Base-by-base conservation (phyloP, 805 yeast genomes). In the Komagataella phaffii region DNA sequence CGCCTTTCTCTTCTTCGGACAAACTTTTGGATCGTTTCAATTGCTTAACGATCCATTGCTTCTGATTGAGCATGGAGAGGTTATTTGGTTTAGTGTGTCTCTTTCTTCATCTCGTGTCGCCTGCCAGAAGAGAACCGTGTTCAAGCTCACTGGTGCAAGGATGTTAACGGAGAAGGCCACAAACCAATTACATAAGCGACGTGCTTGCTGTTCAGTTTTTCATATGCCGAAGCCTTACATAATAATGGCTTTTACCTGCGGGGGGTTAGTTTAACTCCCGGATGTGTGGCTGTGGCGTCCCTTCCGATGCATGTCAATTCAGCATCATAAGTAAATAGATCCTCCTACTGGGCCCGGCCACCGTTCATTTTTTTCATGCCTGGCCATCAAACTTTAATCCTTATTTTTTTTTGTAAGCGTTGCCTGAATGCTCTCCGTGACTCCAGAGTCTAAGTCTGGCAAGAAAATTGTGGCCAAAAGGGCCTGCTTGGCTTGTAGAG, bases 401-500 rank as follows among this genome's bases (percentile, higher is more conserved):
- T 30, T 21, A 21, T 21, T 30, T 30, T 14, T 30, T 30, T 30
- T 10, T 30, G 6, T 10, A 30, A 30, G 40, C 40, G 12, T 14
- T 30, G 14, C 8, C 40, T 30, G 40, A 10, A 30, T 30, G 40
- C 40, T 30, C 40, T 30, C n/a, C 14, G 40, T 30, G 40, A 30
- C 40, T 10, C 40, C 40, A 30, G 40, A 14, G 14, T 30, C 14
- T 8, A 30, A 30, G 19, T 17, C 46, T 7, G 23, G 23, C 17
- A 44, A 44, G 46, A 44, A 19, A n/a, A 12, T 10, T 5, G 85
- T 80, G 2, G 83, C 85, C 0, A 69, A 76, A 53, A 67, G 81
- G 48, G 86, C 86, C 0, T 81, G 86, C 60, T 65, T 81, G 5
- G 71, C 79, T 3, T 81, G 87, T 54, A 75, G 87, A 45, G 83